Percentiles rank a stretch among this genome's conserved stretches.
phyloP scores from a whole-genome alignment of 768 basidiomycete genomes.

The Tubosaeta sp. region DNA sequence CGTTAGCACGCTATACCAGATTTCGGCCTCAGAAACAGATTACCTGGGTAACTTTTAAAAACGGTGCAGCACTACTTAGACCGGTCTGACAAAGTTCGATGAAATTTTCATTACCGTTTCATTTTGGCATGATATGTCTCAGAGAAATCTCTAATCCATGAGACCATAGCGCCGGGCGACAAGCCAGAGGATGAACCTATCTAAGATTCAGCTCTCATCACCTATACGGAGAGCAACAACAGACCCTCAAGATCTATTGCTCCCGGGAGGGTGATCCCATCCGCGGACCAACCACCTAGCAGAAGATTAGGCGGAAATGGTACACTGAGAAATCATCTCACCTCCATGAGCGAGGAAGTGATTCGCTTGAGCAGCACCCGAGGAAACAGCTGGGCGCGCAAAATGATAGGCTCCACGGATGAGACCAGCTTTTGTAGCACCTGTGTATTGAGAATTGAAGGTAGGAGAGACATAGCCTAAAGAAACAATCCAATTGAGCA shows the following conservation, averaged over 20 bases:
- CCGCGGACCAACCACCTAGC: conserved; percentile 48
- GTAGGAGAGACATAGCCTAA: conserved; percentile 22
- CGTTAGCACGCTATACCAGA: not conserved
- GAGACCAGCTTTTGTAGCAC: conserved; percentile 51
- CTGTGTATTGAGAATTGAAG: conserved; percentile 48
- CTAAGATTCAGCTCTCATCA: not conserved
- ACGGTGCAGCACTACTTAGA: not conserved
- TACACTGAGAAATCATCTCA: conserved; percentile 8
- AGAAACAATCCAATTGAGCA: not conserved
- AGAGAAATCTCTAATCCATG: conserved; percentile 61
- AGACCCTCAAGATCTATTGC: conserved; percentile 61
- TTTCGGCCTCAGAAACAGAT: not conserved
- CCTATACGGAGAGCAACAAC: conserved; percentile 6
- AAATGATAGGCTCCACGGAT: conserved; percentile 63
- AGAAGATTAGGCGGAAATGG: not conserved
- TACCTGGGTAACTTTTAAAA: conserved; percentile 38
- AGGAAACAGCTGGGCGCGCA: conserved; percentile 48
- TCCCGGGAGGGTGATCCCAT: conserved; percentile 60
- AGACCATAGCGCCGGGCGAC: conserved; percentile 51
- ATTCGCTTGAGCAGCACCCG: conserved; percentile 55
- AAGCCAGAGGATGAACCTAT: conserved; percentile 55
- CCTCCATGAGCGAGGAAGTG: conserved; percentile 59
- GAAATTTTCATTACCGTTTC: conserved; percentile 34
- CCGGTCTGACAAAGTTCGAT: not conserved
- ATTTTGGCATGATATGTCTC: conserved; percentile 50